Percentiles rank a stretch among this genome's conserved stretches.
These are phyloP conservation scores for Macadamia integrifolia DNA, from an alignment of 164 flowering plant species.

Conservation along the genomic window DNA sequence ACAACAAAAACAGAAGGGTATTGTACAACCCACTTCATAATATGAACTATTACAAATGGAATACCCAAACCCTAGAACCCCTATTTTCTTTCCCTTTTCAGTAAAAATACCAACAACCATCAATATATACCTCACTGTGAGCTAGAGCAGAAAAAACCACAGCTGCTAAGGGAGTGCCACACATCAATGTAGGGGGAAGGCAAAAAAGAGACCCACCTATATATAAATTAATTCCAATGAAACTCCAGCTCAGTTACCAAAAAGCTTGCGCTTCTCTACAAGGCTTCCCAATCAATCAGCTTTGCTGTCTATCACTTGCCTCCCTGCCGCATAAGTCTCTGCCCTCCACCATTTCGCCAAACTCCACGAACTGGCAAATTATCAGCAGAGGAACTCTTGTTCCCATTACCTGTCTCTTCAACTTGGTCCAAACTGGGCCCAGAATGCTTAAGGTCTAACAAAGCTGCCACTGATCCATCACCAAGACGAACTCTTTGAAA, in stretches of 20 bases:
- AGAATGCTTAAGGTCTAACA: conserved; percentile 15
- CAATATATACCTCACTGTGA: neutral
- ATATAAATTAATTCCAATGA: neutral
- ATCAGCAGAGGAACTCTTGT: conserved; percentile 14
- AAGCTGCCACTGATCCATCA: conserved; percentile 54
- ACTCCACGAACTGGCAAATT: conserved; percentile 34
- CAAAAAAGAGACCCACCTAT: neutral
- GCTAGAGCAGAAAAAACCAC: no score
- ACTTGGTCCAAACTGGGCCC: conserved; percentile 35
- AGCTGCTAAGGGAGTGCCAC: no score
- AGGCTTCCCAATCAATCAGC: neutral
- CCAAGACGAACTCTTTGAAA: conserved; percentile 70
- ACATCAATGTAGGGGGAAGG: neutral
- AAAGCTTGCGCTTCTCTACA: neutral
- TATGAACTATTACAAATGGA: no score
- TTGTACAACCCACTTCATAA: no score
- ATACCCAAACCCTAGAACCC: no score
- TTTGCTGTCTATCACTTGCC: conserved; percentile 7
- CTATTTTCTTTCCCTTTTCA: no score
- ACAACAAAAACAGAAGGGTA: no score
- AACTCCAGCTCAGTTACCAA: neutral
- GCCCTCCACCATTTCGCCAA: conserved; percentile 41
- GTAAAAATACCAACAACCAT: neutral
- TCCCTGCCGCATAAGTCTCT: conserved; percentile 23
- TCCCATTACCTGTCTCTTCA: conserved; percentile 18